Evolutionary conservation across 192 early-diverging fungal genomes (phyloP), one percentile per base, ranked within the genome.

Genomic region (Linnemannia hyalina): DNA sequence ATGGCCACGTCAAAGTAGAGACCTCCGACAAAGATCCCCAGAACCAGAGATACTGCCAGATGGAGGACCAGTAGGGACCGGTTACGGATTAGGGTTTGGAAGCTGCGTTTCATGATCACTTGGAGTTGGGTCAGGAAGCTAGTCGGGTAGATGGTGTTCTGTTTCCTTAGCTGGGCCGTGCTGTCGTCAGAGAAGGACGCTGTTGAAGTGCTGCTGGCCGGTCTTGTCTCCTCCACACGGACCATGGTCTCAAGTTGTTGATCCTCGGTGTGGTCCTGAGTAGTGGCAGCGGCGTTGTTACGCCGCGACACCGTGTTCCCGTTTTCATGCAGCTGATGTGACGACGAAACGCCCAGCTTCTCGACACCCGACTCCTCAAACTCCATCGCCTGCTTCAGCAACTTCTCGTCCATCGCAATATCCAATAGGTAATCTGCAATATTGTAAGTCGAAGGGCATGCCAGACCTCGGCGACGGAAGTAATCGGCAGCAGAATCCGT

Each of bases 21-120:
- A 16, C 90, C 89, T 52, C 95, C 95, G 15, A 96, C 83, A 74
- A 96, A 91, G 6, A 92, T 46, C 3, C 93, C 94, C 23, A 95
- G 73, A 0, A 91, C 40, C 1, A 94, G 57, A 0, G 94, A 78
- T 1, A 94, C 83, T 0, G 65, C 86, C 54, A 93, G 73, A 81
- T 95, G 94, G 20, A 93, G 90, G n/a, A 91, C 73, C 74, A 94
- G 16, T 77, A 70, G 89, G 60, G 75, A 83, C 75, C 3, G 89
- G 35, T 88, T 82, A 26, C 93, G 83, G 57, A 88, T 80, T 13
- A 95, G 73, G 22, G 82, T 90, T 49, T 84, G 85, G 75, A 74
- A 77, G 32, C 88, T 86, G 20, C 94, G 91, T 6, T 52, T 83
- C 76, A 91, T 83, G 16, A 94, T 83, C 4, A 78, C 78, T 0